Evolutionary conservation across 1,139 yeast species (phyloP), one percentile per base, ranked within the genome.

Genomic region (Hemisphaericaspora xylanilytica): DNA sequence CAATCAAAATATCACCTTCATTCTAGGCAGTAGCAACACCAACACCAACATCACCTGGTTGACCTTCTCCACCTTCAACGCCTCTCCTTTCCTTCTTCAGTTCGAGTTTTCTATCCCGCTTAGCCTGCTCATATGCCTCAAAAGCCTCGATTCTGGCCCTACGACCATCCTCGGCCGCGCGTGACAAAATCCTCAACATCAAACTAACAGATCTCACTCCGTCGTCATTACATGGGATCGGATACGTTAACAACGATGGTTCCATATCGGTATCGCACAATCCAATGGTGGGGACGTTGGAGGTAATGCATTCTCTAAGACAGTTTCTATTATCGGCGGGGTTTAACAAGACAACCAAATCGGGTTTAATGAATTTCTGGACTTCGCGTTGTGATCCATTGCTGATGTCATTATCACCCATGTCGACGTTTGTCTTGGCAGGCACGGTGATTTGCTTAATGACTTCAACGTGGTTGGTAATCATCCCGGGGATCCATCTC

Each of bases 161-260:
- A 42, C 81, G 69, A 30, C 98, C 98, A 37, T 72, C 73, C 58
- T 85, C 81, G 18, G 95, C 97, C 13, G 97, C 89, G 55, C 76
- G 81, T 16, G 95, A 82, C 49, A 92, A 71, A 14, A 90, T 81
- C 44, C 98, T 97, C 39, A 80, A 69, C 55, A 92, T 75, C 52
- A 92, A 69, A 48, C 85, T 83, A 4, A 85, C 80, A 11, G 95
- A 78, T 58, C 98, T 78, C 43, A 80, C 67, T n/a, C 95, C 84
- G 59, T 90, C 97, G 61, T 92, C 97, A 56, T 92, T 92, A 46
- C 95, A 95, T 18, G 98, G 97, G 50, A 92, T 86, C 36, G 97
- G 95, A 61, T 92, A 92, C 2, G 96, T 87, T 41, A 92, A 85
- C 50, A 85, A 66, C 7, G 88, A 78, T 14, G 97, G 95, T 58